Conservation (phyloP, 257 asterid species). For the Coffea eugenioides region DNA sequence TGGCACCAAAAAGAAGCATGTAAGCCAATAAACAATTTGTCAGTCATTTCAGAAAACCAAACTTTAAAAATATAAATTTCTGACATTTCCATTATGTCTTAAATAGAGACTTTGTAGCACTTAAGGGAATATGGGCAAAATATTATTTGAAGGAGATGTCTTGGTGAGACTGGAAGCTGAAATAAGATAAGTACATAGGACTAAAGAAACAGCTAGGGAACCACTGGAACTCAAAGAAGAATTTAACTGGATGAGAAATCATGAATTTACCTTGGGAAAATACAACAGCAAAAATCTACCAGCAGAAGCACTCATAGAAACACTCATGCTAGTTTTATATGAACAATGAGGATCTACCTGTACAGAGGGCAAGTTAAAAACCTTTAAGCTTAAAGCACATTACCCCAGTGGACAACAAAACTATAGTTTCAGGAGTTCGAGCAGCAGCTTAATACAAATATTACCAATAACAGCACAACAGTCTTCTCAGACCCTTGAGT, state of each 20-base stretch:
- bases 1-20: background rate
- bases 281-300: slow-evolving; percentile 87
- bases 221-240: background rate
- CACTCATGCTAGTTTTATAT: slow-evolving; percentile 58
- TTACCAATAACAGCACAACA: slow-evolving; percentile 69
- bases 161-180: background rate
- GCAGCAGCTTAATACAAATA: background rate
- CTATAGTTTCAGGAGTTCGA: slow-evolving; percentile 12
- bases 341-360: slow-evolving; percentile 99
- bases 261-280: slow-evolving; percentile 61
- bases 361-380: slow-evolving; percentile 24
- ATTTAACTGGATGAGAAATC: background rate
- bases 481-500: slow-evolving; percentile 70
- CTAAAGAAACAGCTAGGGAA: background rate
- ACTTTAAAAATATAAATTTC: background rate
- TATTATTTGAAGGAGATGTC: background rate
- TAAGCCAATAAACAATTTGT: background rate
- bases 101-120: background rate
- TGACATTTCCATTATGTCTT: background rate
- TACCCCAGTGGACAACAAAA: slow-evolving; percentile 13
- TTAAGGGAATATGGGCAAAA: background rate
- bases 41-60: background rate
- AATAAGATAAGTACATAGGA: background rate
- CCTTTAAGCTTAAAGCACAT: background rate
- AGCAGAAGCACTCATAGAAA: slow-evolving; percentile 65